Evolutionary conservation across 768 basidiomycete species (phyloP), one percentile per base, ranked within the genome.

Genomic region (Cubamyces sp.): DNA sequence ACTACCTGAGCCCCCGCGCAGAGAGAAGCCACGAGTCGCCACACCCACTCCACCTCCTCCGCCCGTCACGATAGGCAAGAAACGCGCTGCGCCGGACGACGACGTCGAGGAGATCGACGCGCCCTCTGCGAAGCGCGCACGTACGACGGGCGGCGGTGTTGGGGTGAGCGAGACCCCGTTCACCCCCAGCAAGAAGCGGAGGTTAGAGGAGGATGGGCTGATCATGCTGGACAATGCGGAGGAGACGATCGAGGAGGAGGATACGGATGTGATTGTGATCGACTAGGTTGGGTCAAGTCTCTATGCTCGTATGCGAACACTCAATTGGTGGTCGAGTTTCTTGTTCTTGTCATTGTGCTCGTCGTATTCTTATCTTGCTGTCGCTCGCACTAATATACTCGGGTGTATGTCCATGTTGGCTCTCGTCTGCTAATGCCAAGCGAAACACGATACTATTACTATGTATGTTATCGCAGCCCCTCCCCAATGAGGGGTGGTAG

Each of bases 181-280:
- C 62, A 87, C 85, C 67, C 87, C 87, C 16, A 87, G 82, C 68
- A 90, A 91, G 76, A 84, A 81, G 68, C 74, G 84, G 59, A 74
- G 77, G 64, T 70, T 92, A 58, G 91, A 93, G 49, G 86, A 88
- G 68, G 91, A 93, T 57, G 92, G 91, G 9, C 68, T 93, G 47
- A 71, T 94, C 37, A 64, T 91, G 67, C 73, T 94, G 71, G 89
- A 90, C 34, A 76, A 78, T 12, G 79, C 77, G 37, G 77, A 83
- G 59, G 86, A 87, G 64, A 68, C 72, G 66, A 70, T 87, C 30
- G 80, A 79, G 37, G 86, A 79, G 37, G 86, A 77, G 26, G 70
- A 82, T 46, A 54, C 54, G 50, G 86, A 87, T 63, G 72, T 86
- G 12, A 86, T 87, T 54, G 81, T 75, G 71, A 80, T 87, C 65